phyloP scores from a whole-genome alignment of 768 basidiomycete species.

The Porpolomopsis calyptriformis region DNA sequence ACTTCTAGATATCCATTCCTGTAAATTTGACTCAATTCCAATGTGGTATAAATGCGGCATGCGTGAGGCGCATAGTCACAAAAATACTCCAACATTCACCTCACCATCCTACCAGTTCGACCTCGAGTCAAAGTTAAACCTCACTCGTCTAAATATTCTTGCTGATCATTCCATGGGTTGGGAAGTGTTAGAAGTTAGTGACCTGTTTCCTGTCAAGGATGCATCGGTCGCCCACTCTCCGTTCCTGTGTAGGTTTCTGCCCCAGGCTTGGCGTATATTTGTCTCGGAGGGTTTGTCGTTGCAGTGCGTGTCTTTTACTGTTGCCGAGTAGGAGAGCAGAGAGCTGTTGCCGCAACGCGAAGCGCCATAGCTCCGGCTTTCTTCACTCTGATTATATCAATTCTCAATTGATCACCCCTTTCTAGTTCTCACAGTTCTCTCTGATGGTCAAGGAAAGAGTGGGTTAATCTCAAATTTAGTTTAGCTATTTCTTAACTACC shows the following conservation, averaged over 20 bases:
- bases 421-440: slow-evolving; percentile 75
- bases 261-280: slow-evolving; percentile 48
- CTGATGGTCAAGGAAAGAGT: slow-evolving; percentile 77
- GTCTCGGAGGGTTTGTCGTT: slow-evolving; percentile 45
- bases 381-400: background rate
- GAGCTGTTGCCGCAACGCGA: background rate
- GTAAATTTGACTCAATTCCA: no score
- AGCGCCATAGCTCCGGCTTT: background rate
- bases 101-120: no score
- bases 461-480: slow-evolving; percentile 5
- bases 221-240: slow-evolving; percentile 16
- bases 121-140: no score
- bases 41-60: no score
- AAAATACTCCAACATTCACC: no score
- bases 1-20: no score
- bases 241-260: slow-evolving; percentile 34
- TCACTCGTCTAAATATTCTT: no score
- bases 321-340: background rate
- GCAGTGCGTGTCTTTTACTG: slow-evolving; percentile 18
- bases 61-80: no score
- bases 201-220: slow-evolving; percentile 7
- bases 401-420: background rate
- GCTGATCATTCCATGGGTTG: no score
- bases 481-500: background rate
- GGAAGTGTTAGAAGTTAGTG: slow-evolving; percentile 25